Evolutionary conservation across 768 basidiomycete species (phyloP).

Genomic region (Grammothele lineata): DNA sequence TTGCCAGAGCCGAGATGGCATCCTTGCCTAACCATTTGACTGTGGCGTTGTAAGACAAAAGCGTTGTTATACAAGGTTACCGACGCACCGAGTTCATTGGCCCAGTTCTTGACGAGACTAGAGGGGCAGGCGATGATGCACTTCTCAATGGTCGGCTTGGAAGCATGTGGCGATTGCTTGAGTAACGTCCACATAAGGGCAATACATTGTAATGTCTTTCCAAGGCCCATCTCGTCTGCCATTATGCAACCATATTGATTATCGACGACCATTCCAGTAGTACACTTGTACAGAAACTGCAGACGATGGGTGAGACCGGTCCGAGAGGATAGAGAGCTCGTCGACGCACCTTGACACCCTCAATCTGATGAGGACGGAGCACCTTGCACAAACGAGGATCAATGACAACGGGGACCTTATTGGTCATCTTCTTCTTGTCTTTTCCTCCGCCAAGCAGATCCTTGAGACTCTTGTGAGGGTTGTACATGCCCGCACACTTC

Average conservation of each 20-base stretch:
- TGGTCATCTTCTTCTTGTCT: conserved; percentile 56
- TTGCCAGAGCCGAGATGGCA: conserved; percentile 74
- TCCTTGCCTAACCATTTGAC: conserved; percentile 95
- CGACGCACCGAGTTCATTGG: conserved; percentile 81
- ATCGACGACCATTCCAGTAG: conserved; percentile 88
- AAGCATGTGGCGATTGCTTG: conserved; percentile 88
- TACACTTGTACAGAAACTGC: conserved; percentile 93
- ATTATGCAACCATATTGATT: conserved; percentile 96
- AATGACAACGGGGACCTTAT: conserved; percentile 95
- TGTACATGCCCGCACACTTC: conserved; percentile 71
- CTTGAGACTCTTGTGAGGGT: conserved; percentile 90
- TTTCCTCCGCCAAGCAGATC: conserved; percentile 68
- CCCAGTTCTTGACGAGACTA: conserved; percentile 97
- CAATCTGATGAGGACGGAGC: conserved; percentile 94
- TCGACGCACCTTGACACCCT: conserved; percentile 86
- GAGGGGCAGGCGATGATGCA: conserved; percentile 97
- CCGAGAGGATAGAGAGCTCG: neutral
- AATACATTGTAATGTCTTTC: conserved; percentile 96
- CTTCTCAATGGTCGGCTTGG: conserved; percentile 90
- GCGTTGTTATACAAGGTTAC: no score
- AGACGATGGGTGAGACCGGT: neutral
- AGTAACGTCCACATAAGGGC: conserved; percentile 91
- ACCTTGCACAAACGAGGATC: conserved; percentile 86
- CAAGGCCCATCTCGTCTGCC: conserved; percentile 99
- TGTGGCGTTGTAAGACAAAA: no score